A percentile compares a stretch with the other conserved stretches of the same genome.
Conservation (phyloP, 257 asterid genomes). For the Verbascum thapsus region DNA sequence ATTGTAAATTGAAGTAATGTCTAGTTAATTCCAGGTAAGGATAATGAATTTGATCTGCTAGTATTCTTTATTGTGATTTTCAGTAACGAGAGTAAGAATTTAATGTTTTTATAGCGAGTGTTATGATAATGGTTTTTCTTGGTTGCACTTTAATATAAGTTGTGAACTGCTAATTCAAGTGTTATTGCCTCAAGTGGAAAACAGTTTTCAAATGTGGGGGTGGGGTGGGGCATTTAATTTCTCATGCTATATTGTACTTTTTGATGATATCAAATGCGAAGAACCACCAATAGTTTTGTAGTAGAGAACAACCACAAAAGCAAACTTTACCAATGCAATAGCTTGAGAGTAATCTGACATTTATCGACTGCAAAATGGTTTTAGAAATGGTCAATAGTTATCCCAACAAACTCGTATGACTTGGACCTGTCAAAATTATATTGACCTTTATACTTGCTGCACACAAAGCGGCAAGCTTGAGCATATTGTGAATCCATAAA, state of each 20-base stretch:
- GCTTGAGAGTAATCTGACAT: background rate
- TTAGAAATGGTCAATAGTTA: too few relatives aligned
- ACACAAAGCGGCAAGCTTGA: background rate
- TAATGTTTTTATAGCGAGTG: conserved; percentile 1
- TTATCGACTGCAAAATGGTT: background rate
- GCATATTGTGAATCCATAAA: background rate
- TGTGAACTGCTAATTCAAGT: too few relatives aligned
- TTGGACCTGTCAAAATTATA: background rate
- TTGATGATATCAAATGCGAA: too few relatives aligned
- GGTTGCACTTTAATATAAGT: background rate
- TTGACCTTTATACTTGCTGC: background rate
- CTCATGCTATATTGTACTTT: background rate
- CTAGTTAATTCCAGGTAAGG: conserved; percentile 1
- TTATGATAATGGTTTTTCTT: background rate
- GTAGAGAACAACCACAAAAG: too few relatives aligned
- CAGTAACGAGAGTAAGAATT: conserved; percentile 1
- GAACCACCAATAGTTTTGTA: too few relatives aligned
- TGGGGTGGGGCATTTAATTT: too few relatives aligned
- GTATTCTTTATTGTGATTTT: conserved; percentile 6
- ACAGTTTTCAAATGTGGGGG: too few relatives aligned
- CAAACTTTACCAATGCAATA: too few relatives aligned
- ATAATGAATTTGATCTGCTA: conserved; percentile 1
- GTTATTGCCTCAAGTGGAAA: too few relatives aligned
- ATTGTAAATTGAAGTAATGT: conserved; percentile 14
- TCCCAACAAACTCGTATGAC: too few relatives aligned